Evolutionary conservation across 108 stramenopile genomes (phyloP), one percentile per base, ranked within the genome.

Genomic region (Cyclostephanos tholiformis): DNA sequence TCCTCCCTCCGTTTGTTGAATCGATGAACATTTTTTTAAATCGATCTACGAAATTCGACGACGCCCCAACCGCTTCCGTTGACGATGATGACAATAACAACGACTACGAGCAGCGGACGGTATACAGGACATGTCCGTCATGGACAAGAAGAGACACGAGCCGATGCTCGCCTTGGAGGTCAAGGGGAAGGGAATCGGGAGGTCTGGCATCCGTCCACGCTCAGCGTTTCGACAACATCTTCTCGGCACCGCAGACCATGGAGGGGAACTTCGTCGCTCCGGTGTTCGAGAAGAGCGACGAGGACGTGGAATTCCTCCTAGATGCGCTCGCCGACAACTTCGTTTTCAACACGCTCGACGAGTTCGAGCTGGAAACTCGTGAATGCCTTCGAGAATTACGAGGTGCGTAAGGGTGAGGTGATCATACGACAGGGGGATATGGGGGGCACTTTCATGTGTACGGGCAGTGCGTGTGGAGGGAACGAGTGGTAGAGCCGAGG

Each of bases 341-440:
- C 68, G 82, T 97, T 43, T 97, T 97, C 79, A 56, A 66, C 20
- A 76, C 84, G 57, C 81, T 97, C 35, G 35, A 71, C 20, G 26
- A 71, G 6, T 44, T 68, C 32, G 85, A 94, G 64, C 76, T 78
- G 13, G 63, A 55, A 1, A 41, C 71, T 50, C 10, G 76, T 95
- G 56, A 81, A 78, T 29, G 91, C 90, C 32, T 92, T 97, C 84
- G 82, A 87, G 48, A 77, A 83, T 25, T 57, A 83, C 57, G 53
- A 32, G 20, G 76, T 69, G 7, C 38, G 69, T 6, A 65, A 83
- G 16, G 96, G 91, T 3, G 71, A 75, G 19, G 64, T 71, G 9
- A 96, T 99, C 50, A 93, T 99, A 72, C 77, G 84, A 35, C 86
- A 99, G 84, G 98, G 98, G 32, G 97, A 96, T 38, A 72, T 79